Evolutionary conservation across 2,329 filamentous ascomycete species (phyloP).

Genomic region (Torrubiellomyces zombiae): DNA sequence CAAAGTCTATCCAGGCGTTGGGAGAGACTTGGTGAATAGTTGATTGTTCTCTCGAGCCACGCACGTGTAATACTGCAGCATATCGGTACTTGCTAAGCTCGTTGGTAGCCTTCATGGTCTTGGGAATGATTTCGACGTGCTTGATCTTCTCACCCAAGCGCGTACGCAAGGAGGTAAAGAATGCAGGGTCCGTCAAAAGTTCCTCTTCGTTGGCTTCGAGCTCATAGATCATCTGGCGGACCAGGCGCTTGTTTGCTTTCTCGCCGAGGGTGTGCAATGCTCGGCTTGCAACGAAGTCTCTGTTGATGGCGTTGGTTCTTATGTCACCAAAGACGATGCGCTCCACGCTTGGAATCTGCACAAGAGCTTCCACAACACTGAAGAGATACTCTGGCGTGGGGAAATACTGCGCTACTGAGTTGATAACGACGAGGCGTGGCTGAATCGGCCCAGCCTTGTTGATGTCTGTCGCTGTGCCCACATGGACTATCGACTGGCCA

Average conservation of each 20-base stretch:
- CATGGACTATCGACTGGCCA: constrained; percentile 5
- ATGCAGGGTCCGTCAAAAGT: constrained; percentile 11
- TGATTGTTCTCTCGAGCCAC: no score
- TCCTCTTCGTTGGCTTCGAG: constrained; percentile 8
- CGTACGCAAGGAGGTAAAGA: constrained; percentile 8
- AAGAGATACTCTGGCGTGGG: constrained; percentile 11
- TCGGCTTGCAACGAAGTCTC: constrained; percentile 5
- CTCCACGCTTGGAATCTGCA: constrained; percentile 1
- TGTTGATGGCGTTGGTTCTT: constrained; percentile 6
- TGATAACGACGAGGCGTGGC: constrained; percentile 9
- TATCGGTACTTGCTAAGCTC: constrained; percentile 3
- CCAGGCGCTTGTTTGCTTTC: constrained; percentile 1
- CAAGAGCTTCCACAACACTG: constrained; percentile 4
- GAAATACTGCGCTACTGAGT: constrained; percentile 14
- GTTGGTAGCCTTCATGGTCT: constrained; percentile 3
- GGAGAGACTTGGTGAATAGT: no score
- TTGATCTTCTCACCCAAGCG: constrained; percentile 5
- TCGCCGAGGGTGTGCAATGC: no score
- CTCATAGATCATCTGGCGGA: constrained; percentile 5
- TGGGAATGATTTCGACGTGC: constrained; percentile 3
- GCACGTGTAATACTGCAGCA: no score
- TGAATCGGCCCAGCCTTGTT: background rate
- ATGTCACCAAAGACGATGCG: constrained; percentile 10
- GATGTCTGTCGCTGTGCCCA: constrained; percentile 10
- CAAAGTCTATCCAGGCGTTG: no score